These are phyloP conservation scores for Kodamaea sp. DNA, from an alignment of 1,139 yeast species.

Conservation along the genomic window DNA sequence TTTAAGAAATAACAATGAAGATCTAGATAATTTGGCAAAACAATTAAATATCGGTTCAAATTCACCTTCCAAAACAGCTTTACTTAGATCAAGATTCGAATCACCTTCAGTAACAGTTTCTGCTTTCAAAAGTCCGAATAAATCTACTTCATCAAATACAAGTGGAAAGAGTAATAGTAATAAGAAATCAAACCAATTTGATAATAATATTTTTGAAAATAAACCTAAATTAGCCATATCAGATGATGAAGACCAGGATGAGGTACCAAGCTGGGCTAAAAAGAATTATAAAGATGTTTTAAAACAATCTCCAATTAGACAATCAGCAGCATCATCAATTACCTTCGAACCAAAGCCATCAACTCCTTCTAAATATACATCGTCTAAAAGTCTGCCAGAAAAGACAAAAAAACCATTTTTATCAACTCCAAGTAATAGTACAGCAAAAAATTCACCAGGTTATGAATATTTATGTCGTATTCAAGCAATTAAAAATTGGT, in stretches of 20 bases:
- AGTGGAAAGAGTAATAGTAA: conserved; percentile 14
- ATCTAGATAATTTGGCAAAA: conserved; percentile 39
- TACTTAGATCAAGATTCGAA: conserved; percentile 36
- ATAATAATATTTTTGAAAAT: conserved; percentile 4
- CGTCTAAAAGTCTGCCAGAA: neutral
- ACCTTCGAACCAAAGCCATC: neutral
- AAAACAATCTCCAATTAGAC: conserved; percentile 15
- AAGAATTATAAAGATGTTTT: conserved; percentile 17
- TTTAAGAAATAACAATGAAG: conserved; percentile 22
- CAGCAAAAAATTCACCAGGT: conserved; percentile 34
- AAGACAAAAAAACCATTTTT: conserved; percentile 18
- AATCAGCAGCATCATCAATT: conserved; percentile 1
- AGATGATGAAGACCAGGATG: conserved; percentile 11
- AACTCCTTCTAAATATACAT: neutral
- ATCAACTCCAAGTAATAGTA: conserved; percentile 26
- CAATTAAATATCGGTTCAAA: conserved; percentile 32
- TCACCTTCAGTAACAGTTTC: conserved; percentile 46
- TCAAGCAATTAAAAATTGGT: conserved; percentile 70
- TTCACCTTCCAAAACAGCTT: conserved; percentile 28
- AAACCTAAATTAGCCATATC: conserved; percentile 12
- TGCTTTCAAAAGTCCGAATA: conserved; percentile 36
- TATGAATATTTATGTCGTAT: conserved; percentile 89
- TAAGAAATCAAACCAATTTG: neutral
- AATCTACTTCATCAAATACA: conserved; percentile 7
- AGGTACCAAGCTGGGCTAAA: conserved; percentile 24